Base-by-base conservation (phyloP, 306 rosid genomes). In the Malus asiatica region DNA sequence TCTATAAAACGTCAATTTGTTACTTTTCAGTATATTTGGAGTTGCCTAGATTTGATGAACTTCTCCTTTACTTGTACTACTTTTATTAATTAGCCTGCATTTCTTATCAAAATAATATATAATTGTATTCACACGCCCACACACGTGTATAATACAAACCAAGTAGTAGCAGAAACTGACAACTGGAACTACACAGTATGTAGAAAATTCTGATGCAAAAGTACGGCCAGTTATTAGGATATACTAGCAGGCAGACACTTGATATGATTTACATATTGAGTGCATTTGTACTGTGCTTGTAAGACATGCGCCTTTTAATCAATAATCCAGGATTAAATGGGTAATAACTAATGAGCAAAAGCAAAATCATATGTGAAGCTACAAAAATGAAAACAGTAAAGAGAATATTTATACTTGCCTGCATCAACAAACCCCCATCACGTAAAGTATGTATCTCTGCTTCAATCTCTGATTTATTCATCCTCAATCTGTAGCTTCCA, bases 381-480 rank as follows among this genome's bases (percentile, higher is more conserved):
- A 32, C 63, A 74, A n/a, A 1, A 32, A 22, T n/a, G 68, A 57
- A 77, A 67, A 46, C 23, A 77, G 52, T 77, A 63, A 74, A 82
- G 66, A 81, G 74, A 76, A 64, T 22, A 12, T 8, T 73, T 84
- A 76, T 66, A 74, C 97, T 90, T 86, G 89, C 99, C 99, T 95
- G 99, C 99, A 95, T 90, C 84, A 95, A 84, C 81, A 95, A 88
- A 78, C 97, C 99, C 60, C 99, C 99, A 83, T 95, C 99, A 11
- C 99, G 99, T 84, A 95, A 87, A 57, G 97, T 90, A 76, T 95
- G 99, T 79, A 95, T 95, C 85, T 95, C 97, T n/a, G 97, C 97
- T 84, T 95, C 97, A 64, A 95, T 27, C 84, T 85, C 97, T 59
- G 97, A 89, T 25, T 80, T 80, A 77, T 95, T 95, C 97, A 92